Percentiles rank a stretch among this genome's conserved stretches.
These are phyloP conservation scores for Pyrus hybrid DNA, from an alignment of 331 rosid species.

Conservation along the genomic window DNA sequence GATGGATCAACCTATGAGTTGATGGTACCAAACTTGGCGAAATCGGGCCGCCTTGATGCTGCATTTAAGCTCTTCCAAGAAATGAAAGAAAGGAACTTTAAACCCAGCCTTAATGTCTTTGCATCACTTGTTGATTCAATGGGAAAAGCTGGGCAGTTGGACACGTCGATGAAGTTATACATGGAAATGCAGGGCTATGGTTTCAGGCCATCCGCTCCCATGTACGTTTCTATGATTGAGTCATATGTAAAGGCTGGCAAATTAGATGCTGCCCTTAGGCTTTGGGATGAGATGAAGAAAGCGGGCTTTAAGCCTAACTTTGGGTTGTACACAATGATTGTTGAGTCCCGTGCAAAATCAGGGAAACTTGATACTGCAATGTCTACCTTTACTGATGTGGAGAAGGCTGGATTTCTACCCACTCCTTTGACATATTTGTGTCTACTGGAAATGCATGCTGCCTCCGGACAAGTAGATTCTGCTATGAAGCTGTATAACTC, in stretches of 20 bases:
- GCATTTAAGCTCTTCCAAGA: slow-evolving; percentile 81
- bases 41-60: slow-evolving; percentile 90
- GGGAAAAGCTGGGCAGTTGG: slow-evolving; percentile 95
- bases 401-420: slow-evolving; percentile 94
- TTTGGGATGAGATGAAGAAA: slow-evolving; percentile 95
- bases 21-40: slow-evolving; percentile 89
- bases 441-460: slow-evolving; percentile 93
- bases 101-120: slow-evolving; percentile 55
- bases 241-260: slow-evolving; percentile 92
- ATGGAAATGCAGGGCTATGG: slow-evolving; percentile 84
- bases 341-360: slow-evolving; percentile 82
- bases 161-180: slow-evolving; percentile 72
- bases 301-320: slow-evolving; percentile 90
- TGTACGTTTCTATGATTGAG: slow-evolving; percentile 68
- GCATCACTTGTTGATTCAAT: slow-evolving; percentile 81
- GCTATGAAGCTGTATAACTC: slow-evolving; percentile 90
- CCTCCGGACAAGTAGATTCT: slow-evolving; percentile 83
- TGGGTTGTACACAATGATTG: slow-evolving; percentile 80
- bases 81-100: slow-evolving; percentile 62
- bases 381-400: slow-evolving; percentile 85
- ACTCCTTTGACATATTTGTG: slow-evolving; percentile 86
- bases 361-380: slow-evolving; percentile 89
- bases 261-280: slow-evolving; percentile 68
- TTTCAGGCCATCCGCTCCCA: slow-evolving; percentile 62
- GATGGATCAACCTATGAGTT: slow-evolving; percentile 79